phyloP scores from a whole-genome alignment of 371 early-diverging fungal genomes.

The Massospora cicadina region DNA sequence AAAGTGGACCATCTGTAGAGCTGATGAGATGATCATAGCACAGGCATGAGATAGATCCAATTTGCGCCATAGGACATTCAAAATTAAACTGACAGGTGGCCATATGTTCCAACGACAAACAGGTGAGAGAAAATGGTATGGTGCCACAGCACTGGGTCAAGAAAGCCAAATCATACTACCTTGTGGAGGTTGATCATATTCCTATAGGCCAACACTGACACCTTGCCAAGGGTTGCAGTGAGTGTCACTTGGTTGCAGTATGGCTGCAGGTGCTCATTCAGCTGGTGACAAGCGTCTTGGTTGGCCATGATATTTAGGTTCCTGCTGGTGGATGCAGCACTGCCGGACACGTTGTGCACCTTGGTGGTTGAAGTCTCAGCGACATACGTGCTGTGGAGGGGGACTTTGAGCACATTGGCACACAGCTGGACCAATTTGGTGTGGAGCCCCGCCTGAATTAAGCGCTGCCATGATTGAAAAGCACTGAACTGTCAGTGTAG shows the following conservation, averaged over 20 bases:
- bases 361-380: conserved; percentile 54
- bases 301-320: conserved; percentile 63
- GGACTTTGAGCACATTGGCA: conserved; percentile 40
- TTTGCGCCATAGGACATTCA: no score
- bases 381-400: conserved; percentile 36
- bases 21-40: no score
- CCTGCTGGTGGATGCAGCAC: conserved; percentile 50
- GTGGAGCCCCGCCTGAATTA: conserved; percentile 75
- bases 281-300: conserved; percentile 40
- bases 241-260: conserved; percentile 29
- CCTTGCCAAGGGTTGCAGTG: conserved; percentile 17
- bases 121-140: no score
- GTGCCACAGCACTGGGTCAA: no score
- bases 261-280: conserved; percentile 41
- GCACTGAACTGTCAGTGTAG: conserved; percentile 57
- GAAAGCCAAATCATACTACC: no score
- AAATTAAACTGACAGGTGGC: no score
- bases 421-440: conserved; percentile 60
- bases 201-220: conserved; percentile 41
- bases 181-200: conserved; percentile 52
- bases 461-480: conserved; percentile 55
- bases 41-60: no score
- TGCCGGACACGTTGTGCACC: conserved; percentile 48
- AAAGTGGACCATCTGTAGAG: no score
- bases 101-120: no score